Percentiles rank a stretch among this genome's conserved stretches.
Evolutionary conservation across 306 rosid genomes (phyloP).

Genomic region (Quercus robur): DNA sequence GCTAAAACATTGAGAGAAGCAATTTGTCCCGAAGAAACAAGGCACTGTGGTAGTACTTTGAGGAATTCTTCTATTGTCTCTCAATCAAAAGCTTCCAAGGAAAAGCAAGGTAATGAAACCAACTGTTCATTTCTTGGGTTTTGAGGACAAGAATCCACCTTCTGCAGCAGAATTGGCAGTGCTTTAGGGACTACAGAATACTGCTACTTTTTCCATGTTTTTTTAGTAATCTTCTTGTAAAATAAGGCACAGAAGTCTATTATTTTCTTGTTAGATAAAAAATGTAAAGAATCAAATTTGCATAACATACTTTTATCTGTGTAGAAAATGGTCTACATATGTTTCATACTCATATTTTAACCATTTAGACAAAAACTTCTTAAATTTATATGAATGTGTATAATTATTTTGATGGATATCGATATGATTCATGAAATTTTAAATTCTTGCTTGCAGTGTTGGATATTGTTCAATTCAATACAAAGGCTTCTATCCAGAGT

Average conservation of each 20-base stretch:
- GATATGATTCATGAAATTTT: not conserved
- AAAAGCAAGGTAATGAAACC: conserved; percentile 41
- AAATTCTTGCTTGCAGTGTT: conserved; percentile 27
- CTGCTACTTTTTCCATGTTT: not conserved
- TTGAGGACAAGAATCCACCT: conserved; percentile 8
- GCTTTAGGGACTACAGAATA: not conserved
- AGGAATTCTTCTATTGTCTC: conserved; percentile 24
- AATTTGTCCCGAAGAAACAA: conserved; percentile 29
- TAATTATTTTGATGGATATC: no score
- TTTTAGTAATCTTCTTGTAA: not conserved
- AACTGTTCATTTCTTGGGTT: conserved; percentile 16
- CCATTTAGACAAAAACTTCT: conserved; percentile 8
- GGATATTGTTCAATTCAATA: conserved; percentile 32
- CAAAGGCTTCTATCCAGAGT: conserved; percentile 45
- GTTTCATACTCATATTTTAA: conserved; percentile 3
- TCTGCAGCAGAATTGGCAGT: not conserved
- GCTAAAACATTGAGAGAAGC: conserved; percentile 35
- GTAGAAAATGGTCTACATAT: conserved; percentile 6
- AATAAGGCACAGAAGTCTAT: not conserved
- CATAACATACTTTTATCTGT: not conserved
- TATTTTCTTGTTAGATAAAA: conserved; percentile 12
- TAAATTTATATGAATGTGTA: not conserved
- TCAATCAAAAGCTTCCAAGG: conserved; percentile 35
- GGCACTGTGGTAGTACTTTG: conserved; percentile 15
- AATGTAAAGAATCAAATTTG: not conserved